Conservation (phyloP, 352 stramenopile species). For the Phytophthora cactorum region DNA sequence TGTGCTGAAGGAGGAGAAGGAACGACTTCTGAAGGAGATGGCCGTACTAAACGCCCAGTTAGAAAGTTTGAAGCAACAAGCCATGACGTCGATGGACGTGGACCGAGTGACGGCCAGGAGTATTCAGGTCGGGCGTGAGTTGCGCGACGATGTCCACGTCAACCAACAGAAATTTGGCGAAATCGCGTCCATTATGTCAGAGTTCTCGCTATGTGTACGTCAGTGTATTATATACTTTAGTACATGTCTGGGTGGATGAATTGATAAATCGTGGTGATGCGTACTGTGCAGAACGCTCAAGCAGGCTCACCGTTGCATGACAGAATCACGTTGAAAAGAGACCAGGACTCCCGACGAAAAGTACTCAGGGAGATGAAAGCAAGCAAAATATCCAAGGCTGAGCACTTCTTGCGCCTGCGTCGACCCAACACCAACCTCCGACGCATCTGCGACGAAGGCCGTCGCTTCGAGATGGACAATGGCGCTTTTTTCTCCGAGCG, state of each 20-base stretch:
- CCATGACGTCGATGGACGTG: conserved; percentile 19
- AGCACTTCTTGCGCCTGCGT: conserved; percentile 34
- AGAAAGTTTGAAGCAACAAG: conserved; percentile 32
- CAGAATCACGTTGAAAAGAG: conserved; percentile 15
- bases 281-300: conserved; percentile 17
- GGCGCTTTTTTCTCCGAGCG: conserved; percentile 53
- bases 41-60: conserved; percentile 32
- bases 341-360: conserved; percentile 16
- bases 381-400: conserved; percentile 30
- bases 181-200: conserved; percentile 37
- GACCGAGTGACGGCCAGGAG: conserved; percentile 17
- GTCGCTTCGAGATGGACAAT: conserved; percentile 47
- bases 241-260: neutral
- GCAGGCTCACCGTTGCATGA: conserved; percentile 31
- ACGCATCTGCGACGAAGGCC: conserved; percentile 37
- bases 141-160: conserved; percentile 35
- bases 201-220: conserved; percentile 32
- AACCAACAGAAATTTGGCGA: conserved; percentile 40
- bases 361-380: conserved; percentile 31
- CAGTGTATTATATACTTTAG: neutral
- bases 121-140: conserved; percentile 20
- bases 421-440: conserved; percentile 22
- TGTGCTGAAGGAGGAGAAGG: conserved; percentile 39
- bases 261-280: neutral
- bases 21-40: conserved; percentile 35